Evolutionary conservation across 2,329 filamentous ascomycete species (phyloP).

Genomic region (Aspergillus sp.): DNA sequence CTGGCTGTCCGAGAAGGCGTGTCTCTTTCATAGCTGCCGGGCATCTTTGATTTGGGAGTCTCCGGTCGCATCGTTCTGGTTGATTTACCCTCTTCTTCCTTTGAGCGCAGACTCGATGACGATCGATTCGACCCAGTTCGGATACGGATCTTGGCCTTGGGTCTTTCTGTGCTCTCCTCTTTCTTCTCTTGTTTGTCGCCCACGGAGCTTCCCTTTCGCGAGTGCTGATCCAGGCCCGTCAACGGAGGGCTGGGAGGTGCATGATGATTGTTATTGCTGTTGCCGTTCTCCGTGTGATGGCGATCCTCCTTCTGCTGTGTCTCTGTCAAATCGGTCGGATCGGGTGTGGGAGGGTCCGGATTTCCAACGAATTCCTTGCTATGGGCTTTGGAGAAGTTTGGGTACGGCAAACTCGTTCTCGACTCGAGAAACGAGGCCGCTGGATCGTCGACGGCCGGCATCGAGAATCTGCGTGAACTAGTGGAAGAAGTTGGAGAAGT

Average conservation of each 20-base stretch:
- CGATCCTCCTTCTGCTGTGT: slow-evolving; percentile 11
- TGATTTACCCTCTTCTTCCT: slow-evolving; percentile 33
- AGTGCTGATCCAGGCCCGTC: slow-evolving; percentile 37
- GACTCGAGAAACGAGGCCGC: slow-evolving; percentile 38
- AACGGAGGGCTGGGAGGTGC: slow-evolving; percentile 44
- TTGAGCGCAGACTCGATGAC: slow-evolving; percentile 35
- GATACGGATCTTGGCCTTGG: slow-evolving; percentile 31
- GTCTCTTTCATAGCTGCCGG: slow-evolving; percentile 26
- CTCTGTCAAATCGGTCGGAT: slow-evolving; percentile 62
- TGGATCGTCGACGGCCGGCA: slow-evolving; percentile 44
- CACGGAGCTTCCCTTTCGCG: slow-evolving; percentile 29
- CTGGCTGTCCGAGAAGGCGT: slow-evolving; percentile 28
- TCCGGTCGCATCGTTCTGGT: slow-evolving; percentile 31
- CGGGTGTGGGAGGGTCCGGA: slow-evolving; percentile 55
- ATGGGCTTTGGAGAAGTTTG: slow-evolving; percentile 79
- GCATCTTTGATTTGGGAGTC: slow-evolving; percentile 32
- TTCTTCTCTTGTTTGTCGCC: slow-evolving; percentile 26
- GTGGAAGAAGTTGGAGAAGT: slow-evolving; percentile 16
- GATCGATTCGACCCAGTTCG: slow-evolving; percentile 35
- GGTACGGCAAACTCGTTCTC: slow-evolving; percentile 60
- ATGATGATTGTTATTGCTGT: slow-evolving; percentile 14
- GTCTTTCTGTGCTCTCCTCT: slow-evolving; percentile 21
- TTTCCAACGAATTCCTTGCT: slow-evolving; percentile 73
- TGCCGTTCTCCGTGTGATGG: neutral
- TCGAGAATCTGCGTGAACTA: slow-evolving; percentile 40